These are phyloP conservation scores for Colletotrichum salicis DNA, from an alignment of 2,329 filamentous ascomycete genomes.

Conservation along the genomic window DNA sequence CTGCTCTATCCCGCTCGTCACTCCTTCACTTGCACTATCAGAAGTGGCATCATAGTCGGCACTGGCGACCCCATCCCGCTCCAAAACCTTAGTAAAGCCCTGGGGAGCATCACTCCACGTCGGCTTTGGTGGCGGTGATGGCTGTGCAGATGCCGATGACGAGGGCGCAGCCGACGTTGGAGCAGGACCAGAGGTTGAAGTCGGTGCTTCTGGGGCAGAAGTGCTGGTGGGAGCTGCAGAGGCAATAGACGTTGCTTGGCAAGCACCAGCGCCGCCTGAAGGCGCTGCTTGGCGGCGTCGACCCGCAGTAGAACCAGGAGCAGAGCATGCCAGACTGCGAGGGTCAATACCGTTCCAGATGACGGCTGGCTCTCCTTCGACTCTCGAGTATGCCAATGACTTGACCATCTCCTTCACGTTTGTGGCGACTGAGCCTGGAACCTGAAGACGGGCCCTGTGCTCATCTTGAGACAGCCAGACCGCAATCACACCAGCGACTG, in stretches of 20 bases:
- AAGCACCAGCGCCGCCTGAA: background rate
- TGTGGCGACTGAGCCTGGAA: conserved; percentile 7
- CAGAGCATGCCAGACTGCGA: background rate
- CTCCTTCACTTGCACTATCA: background rate
- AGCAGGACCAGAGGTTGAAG: background rate
- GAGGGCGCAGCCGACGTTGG: background rate
- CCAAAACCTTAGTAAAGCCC: conserved; percentile 16
- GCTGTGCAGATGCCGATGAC: background rate
- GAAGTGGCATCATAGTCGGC: background rate
- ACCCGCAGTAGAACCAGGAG: background rate
- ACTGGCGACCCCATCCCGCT: conserved; percentile 1
- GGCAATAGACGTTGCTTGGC: conserved; percentile 4
- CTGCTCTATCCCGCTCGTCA: background rate
- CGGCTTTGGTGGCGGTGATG: conserved; percentile 2
- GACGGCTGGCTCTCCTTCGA: background rate
- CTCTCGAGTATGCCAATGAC: conserved; percentile 7
- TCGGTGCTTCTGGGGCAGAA: background rate
- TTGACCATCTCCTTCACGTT: conserved; percentile 22
- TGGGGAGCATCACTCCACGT: background rate
- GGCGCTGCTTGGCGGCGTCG: background rate
- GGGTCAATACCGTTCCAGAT: conserved; percentile 28
- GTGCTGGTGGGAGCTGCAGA: conserved; percentile 6
- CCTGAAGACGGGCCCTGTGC: background rate
- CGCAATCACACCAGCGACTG: conserved; percentile 20
- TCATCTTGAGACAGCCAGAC: conserved; percentile 24